Evolutionary conservation across 2,329 filamentous ascomycete species (phyloP), one percentile per base, ranked within the genome.

Genomic region (Phyllosticta capitalensis): DNA sequence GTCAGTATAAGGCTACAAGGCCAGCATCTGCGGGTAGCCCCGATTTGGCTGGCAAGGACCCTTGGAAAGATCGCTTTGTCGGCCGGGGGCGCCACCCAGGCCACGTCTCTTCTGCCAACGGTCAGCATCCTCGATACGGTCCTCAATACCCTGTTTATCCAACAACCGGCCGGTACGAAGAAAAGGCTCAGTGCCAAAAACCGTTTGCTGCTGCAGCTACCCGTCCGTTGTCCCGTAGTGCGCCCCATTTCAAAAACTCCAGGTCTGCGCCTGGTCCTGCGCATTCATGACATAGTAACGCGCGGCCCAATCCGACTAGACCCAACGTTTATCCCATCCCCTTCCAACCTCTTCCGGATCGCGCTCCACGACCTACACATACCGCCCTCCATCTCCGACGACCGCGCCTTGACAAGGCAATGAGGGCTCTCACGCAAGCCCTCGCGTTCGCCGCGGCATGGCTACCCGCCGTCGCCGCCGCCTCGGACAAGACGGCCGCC

Each of bases 401-500:
- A 45, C 54, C 55, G 57, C 60, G 60, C 33, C 52, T 33, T n/a
- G 56, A 45, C 30, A 66, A 64, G 64, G 70, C 70, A 67, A 68
- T 71, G 66, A 68, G 66, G 7, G 68, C 67, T 19, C 64, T 73
- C 54, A 61, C 71, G 28, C 66, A 65, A 62, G 66, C 67, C 26
- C 63, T 74, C 54, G 62, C 72, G 22, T 67, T 67, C 52, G 65
- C 71, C 20, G 59, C 68, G 49, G 65, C 70, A 28, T 69, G 69
- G 68, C 64, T 72, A 28, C 69, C 71, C 1, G 64, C 30, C 9
- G 54, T 50, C 20, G 56, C 56, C n/a, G 58, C 45, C 38, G 63
- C 62, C 38, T 80, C 75, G 66, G 75, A 78, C 33, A 84, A 83
- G 70, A 80, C 81, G 1, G 87, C 89, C 53, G 89, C 87, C 30